Conservation (phyloP, 306 rosid genomes). For the Casuarina glauca region DNA sequence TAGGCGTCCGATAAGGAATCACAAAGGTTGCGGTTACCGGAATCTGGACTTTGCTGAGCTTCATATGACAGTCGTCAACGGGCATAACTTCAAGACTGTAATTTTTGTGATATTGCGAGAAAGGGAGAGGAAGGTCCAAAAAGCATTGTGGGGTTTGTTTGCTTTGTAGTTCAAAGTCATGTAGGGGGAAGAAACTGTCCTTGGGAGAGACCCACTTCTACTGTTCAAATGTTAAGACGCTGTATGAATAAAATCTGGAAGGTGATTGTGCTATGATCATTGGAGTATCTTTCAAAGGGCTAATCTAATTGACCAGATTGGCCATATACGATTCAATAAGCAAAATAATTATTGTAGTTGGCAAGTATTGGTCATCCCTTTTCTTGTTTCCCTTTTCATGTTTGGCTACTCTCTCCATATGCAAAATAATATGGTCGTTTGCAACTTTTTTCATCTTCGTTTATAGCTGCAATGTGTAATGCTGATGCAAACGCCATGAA, state of each 20-base stretch:
- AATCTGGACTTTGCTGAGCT: constrained; percentile 23
- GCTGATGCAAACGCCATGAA: background rate
- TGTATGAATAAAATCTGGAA: constrained; percentile 26
- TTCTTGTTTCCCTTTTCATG: background rate
- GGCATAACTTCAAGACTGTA: constrained; percentile 26
- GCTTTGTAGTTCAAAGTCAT: constrained; percentile 23
- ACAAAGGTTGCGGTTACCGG: background rate
- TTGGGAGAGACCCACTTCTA: constrained; percentile 27
- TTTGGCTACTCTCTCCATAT: background rate
- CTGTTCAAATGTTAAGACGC: constrained; percentile 24
- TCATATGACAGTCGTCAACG: constrained; percentile 20
- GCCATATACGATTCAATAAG: background rate
- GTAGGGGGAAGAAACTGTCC: constrained; percentile 19
- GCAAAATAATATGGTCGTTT: background rate
- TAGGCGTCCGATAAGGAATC: constrained; percentile 12
- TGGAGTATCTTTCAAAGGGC: background rate
- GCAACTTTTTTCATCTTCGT: background rate
- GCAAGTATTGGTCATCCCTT: too few relatives aligned
- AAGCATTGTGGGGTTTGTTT: constrained; percentile 22
- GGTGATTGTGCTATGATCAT: constrained; percentile 44
- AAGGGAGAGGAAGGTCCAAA: constrained; percentile 7
- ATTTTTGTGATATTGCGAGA: constrained; percentile 26
- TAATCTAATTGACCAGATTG: constrained; percentile 3
- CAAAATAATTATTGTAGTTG: background rate
- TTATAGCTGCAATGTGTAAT: background rate